Conservation (phyloP, 495 filamentous ascomycete species). For the Podospora appendiculata region DNA sequence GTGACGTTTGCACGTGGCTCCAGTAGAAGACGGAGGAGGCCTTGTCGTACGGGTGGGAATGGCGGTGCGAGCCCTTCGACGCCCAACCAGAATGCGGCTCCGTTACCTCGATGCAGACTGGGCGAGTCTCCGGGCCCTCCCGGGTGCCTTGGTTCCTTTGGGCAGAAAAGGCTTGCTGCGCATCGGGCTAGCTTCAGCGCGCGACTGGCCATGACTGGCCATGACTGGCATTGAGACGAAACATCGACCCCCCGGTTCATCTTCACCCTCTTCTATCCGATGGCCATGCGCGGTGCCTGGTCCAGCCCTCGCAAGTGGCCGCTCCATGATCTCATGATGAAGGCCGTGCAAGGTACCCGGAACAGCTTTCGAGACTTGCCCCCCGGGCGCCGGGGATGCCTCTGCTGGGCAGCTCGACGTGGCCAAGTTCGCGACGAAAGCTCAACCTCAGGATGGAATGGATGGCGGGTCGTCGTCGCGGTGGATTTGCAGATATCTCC, state of each 20-base stretch:
- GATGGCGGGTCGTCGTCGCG: constrained; percentile 9
- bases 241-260: constrained; percentile 3
- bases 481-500: background rate
- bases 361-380: background rate
- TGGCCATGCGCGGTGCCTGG: constrained; percentile 7
- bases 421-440: constrained; percentile 9
- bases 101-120: constrained; percentile 9
- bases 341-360: constrained; percentile 9
- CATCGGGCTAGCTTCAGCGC: constrained; percentile 8
- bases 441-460: background rate
- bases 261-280: constrained; percentile 2
- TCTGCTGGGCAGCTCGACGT: constrained; percentile 16
- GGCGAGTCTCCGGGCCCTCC: constrained; percentile 3
- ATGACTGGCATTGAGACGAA: constrained; percentile 5
- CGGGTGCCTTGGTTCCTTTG: constrained; percentile 2
- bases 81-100: constrained; percentile 23
- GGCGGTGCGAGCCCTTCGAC: constrained; percentile 16
- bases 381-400: constrained; percentile 7
- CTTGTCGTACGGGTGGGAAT: constrained; percentile 8
- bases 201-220: constrained; percentile 3
- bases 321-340: constrained; percentile 9
- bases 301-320: background rate
- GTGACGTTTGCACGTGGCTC: constrained; percentile 24
- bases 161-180: constrained; percentile 16
- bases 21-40: constrained; percentile 14